phyloP scores from a whole-genome alignment of 164 flowering plant species.

The Protea cynaroides region DNA sequence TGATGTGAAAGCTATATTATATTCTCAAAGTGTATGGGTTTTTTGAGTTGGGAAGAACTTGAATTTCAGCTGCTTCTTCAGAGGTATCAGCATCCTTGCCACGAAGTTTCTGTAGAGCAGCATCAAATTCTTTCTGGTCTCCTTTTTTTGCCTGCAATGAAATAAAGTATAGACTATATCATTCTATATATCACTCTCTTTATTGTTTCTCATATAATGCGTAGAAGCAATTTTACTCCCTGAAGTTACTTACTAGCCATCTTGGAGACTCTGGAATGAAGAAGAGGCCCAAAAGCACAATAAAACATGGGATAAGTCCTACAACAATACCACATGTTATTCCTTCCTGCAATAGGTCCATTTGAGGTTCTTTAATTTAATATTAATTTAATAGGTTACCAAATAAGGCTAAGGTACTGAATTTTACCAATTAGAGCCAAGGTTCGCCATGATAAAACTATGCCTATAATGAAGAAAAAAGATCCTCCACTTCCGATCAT shows the following conservation, averaged over 20 bases:
- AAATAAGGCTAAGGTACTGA: neutral
- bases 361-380: neutral
- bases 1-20: neutral
- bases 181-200: too few species aligned
- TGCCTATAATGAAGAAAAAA: slow-evolving; percentile 65
- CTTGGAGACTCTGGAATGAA: slow-evolving; percentile 94
- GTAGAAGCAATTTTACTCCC: too few species aligned
- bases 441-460: slow-evolving; percentile 65
- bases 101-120: slow-evolving; percentile 56
- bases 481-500: slow-evolving; percentile 65
- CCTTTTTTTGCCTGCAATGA: slow-evolving; percentile 68
- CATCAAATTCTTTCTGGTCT: slow-evolving; percentile 52
- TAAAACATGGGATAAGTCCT: slow-evolving; percentile 68
- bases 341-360: neutral
- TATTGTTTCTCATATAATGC: too few species aligned
- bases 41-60: slow-evolving; percentile 24
- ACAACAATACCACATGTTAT: slow-evolving; percentile 12
- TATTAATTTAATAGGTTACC: neutral
- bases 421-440: slow-evolving; percentile 61
- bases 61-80: slow-evolving; percentile 67
- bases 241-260: slow-evolving; percentile 66
- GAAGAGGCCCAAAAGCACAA: slow-evolving; percentile 54
- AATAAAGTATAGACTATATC: neutral
- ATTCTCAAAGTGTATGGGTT: too few species aligned
- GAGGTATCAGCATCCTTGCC: slow-evolving; percentile 76